Evolutionary conservation across 805 yeast species (phyloP), one percentile per base, ranked within the genome.

Genomic region (Candida tibetensis): DNA sequence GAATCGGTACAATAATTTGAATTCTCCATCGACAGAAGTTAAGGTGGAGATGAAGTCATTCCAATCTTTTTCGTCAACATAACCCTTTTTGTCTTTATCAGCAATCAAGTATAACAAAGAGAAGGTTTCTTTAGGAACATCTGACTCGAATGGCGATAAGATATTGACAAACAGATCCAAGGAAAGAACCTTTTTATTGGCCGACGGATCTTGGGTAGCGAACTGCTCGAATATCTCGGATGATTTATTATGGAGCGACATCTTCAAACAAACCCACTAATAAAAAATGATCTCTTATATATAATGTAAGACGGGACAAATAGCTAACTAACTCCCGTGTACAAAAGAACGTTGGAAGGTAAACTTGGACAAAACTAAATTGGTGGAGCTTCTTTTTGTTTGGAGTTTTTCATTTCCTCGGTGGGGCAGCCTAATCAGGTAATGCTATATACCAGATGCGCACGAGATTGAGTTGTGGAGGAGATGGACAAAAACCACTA

Each of bases 101-200:
- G 95, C 87, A 18, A 88, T 79, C 40, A 84, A 69, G 56, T 85
- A 91, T 34, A 91, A 78, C 43, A 90, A 72, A 4, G 72, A 55
- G 37, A 57, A 67, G 4, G 70, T 48, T 30, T 58, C 59, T 35
- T 51, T 60, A 13, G 71, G 67, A 30, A 69, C 51, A 45, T 69
- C 74, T 23, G 62, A 50, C 27, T 63, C 61, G 42, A 65, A 69
- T 8, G 74, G 74, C 21, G 72, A 57, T 41, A 69, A 55, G 29
- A 69, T 53, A 26, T 66, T 49, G 22, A 61, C 54, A 42, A 69
- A 69, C 33, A 62, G 60, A 13, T 62, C 64, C 36, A 69, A 57
- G 17, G 65, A 48, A 34, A 69, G 58, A 17, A 50, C 48, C 38
- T 51, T 53, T 12, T 48, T 46, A 17, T 47, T 29, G 16, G 51